Evolutionary conservation across 805 yeast genomes (phyloP).

Genomic region (Nakazawaea ernobii): DNA sequence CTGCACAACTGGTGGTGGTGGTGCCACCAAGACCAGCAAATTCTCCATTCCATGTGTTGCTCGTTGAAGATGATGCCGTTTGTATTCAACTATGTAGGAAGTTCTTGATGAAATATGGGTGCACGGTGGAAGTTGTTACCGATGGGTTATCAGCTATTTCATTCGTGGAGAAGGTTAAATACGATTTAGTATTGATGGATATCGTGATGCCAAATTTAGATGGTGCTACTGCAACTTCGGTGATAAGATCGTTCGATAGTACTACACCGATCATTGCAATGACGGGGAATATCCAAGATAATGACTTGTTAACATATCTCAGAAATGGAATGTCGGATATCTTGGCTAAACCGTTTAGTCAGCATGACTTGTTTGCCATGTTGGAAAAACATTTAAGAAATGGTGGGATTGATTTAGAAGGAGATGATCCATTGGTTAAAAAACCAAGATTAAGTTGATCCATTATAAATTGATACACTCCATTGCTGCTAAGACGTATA

Average conservation of each 20-base stretch:
- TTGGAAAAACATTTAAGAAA: conserved; percentile 66
- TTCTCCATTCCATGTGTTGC: conserved; percentile 54
- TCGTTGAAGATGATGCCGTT: conserved; percentile 78
- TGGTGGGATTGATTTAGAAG: conserved; percentile 9
- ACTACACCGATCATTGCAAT: conserved; percentile 89
- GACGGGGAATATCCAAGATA: conserved; percentile 86
- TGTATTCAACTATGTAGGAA: conserved; percentile 80
- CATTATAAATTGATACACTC: neutral
- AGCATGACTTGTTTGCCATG: conserved; percentile 74
- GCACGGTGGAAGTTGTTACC: conserved; percentile 86
- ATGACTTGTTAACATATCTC: conserved; percentile 72
- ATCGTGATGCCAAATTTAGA: conserved; percentile 85
- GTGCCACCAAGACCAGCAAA: conserved; percentile 24
- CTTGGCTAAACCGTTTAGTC: conserved; percentile 89
- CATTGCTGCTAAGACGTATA: too few species aligned
- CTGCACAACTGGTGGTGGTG: conserved; percentile 3
- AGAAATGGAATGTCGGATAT: conserved; percentile 92
- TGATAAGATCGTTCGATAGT: conserved; percentile 78
- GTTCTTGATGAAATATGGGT: conserved; percentile 81
- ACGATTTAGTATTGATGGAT: conserved; percentile 79
- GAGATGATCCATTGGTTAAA: conserved; percentile 5
- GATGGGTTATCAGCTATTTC: conserved; percentile 89
- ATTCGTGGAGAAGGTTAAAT: conserved; percentile 62
- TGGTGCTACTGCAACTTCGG: conserved; percentile 87
- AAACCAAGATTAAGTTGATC: conserved; percentile 5